phyloP scores from a whole-genome alignment of 78 protist species.

The Dictyostelium capitatum region DNA sequence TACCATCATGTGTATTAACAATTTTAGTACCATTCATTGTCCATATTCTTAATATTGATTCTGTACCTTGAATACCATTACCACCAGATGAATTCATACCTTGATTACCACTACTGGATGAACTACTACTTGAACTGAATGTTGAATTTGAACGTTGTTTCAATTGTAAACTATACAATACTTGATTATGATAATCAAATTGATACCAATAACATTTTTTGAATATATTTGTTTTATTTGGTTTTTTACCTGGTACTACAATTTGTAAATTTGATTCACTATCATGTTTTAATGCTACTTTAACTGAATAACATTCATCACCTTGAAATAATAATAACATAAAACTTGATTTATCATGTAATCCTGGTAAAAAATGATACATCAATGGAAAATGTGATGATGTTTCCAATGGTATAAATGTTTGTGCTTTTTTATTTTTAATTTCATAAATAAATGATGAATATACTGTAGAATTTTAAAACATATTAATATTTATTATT shows the following conservation, averaged over 20 bases:
- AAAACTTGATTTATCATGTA: slow-evolving; percentile 13
- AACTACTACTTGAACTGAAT: neutral
- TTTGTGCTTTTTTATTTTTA: slow-evolving; percentile 8
- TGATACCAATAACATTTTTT: slow-evolving; percentile 73
- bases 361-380: slow-evolving; percentile 51
- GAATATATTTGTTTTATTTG: neutral
- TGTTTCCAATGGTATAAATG: slow-evolving; percentile 29
- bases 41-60: neutral
- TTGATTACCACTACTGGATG: neutral
- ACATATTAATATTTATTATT: neutral
- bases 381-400: slow-evolving; percentile 13
- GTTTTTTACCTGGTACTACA: neutral
- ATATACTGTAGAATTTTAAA: slow-evolving; percentile 16
- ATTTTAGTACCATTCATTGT: neutral
- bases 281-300: slow-evolving; percentile 29
- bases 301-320: slow-evolving; percentile 48
- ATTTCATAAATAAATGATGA: slow-evolving; percentile 69
- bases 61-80: neutral
- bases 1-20: neutral
- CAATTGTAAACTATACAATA: slow-evolving; percentile 32
- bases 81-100: neutral
- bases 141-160: neutral
- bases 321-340: slow-evolving; percentile 20
- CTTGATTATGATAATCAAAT: slow-evolving; percentile 35
- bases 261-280: neutral